Conservation (phyloP, 768 basidiomycete species). For the Tricholomella constricta region DNA sequence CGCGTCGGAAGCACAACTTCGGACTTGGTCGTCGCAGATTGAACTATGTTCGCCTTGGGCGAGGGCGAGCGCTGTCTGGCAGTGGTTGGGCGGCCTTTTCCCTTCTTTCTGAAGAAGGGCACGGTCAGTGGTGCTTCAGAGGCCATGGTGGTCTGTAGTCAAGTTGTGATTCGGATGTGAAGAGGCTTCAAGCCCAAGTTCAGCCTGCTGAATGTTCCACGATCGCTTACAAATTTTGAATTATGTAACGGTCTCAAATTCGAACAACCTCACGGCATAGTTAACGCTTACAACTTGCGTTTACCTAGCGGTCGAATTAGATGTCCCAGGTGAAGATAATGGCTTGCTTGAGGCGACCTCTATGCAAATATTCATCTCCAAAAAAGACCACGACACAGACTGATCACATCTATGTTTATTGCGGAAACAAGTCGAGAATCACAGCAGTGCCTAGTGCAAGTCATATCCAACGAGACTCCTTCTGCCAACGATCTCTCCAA, state of each 20-base stretch:
- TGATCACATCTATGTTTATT: constrained; percentile 13
- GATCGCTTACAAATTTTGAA: constrained; percentile 6
- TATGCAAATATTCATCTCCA: too few relatives aligned
- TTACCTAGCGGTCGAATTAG: too few relatives aligned
- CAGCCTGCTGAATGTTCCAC: neutral
- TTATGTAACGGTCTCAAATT: constrained; percentile 16
- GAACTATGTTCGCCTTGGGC: constrained; percentile 34
- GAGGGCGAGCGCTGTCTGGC: constrained; percentile 75
- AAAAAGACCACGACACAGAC: too few relatives aligned
- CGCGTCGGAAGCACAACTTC: constrained; percentile 78
- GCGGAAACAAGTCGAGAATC: constrained; percentile 2
- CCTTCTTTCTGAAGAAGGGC: constrained; percentile 86
- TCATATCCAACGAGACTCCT: constrained; percentile 81
- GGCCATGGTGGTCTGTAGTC: constrained; percentile 37
- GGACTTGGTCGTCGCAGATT: constrained; percentile 51
- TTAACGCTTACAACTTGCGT: too few relatives aligned
- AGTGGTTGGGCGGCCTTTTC: constrained; percentile 76
- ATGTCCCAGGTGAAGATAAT: too few relatives aligned
- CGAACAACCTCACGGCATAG: too few relatives aligned
- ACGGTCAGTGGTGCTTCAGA: constrained; percentile 50
- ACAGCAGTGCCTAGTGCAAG: constrained; percentile 43
- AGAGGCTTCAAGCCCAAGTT: neutral
- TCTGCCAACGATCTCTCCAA: constrained; percentile 87
- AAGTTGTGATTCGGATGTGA: too few relatives aligned
- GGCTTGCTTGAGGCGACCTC: too few relatives aligned